These are phyloP conservation scores for Trichosanthes cucumerina DNA, from an alignment of 306 rosid genomes.

Conservation along the genomic window DNA sequence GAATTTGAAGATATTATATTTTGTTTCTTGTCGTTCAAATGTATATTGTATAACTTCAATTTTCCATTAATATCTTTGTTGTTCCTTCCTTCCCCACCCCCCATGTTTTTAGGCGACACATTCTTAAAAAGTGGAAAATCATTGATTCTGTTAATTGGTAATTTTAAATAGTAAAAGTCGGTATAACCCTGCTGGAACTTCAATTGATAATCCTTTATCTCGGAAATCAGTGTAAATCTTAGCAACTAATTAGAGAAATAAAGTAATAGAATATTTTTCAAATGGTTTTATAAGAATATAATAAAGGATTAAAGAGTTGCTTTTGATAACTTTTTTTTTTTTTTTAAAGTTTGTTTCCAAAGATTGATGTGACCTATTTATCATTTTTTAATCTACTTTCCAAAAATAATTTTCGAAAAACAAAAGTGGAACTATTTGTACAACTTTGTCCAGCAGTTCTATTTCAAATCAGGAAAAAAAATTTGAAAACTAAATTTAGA, in stretches of 20 bases:
- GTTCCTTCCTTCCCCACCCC: not conserved
- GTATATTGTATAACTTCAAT: not conserved
- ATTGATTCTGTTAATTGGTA: not conserved
- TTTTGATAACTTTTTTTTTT: not conserved
- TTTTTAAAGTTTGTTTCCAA: not conserved
- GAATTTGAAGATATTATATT: constrained; percentile 13
- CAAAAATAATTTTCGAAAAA: not conserved
- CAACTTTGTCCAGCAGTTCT: not conserved
- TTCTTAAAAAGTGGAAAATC: not conserved
- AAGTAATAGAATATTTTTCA: not conserved
- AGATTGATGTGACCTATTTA: not conserved
- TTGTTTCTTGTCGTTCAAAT: not conserved
- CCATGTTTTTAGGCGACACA: not conserved
- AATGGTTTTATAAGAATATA: not conserved
- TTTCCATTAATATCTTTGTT: not conserved
- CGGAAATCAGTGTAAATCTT: not conserved
- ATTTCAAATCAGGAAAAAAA: not conserved
- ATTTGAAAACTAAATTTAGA: not conserved
- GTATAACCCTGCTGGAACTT: not conserved
- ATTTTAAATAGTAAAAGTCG: not conserved
- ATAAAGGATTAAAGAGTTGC: not conserved
- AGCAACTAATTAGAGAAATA: not conserved
- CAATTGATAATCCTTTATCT: not conserved
- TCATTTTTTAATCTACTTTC: not conserved
- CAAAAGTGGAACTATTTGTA: not conserved